Conservation (phyloP, 228 moss, liverwort and hornwort species). For the Sphagnum magellanicum region DNA sequence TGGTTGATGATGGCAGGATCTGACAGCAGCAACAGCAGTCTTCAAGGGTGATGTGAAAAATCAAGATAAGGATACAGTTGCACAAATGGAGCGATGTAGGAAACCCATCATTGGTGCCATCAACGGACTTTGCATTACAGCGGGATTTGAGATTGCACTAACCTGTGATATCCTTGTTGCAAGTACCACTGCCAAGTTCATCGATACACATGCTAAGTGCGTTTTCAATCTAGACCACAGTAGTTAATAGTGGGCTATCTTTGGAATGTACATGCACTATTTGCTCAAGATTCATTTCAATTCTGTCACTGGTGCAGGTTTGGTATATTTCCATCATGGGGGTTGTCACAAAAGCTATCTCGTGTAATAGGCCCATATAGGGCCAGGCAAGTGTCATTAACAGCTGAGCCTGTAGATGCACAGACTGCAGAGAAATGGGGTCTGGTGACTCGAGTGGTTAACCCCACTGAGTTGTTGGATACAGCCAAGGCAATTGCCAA, state of each 20-base stretch:
- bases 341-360: conserved; percentile 74
- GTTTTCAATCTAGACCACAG: conserved; percentile 4
- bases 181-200: conserved; percentile 73
- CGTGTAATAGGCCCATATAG: conserved; percentile 68
- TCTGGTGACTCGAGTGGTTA: conserved; percentile 74
- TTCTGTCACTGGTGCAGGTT: conserved; percentile 28
- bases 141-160: conserved; percentile 80
- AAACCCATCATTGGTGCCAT: conserved; percentile 96
- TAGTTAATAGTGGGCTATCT: neutral
- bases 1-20: conserved; percentile 21
- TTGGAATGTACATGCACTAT: neutral
- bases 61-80: conserved; percentile 48
- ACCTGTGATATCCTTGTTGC: conserved; percentile 91
- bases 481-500: conserved; percentile 39
- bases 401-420: conserved; percentile 50
- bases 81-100: conserved; percentile 69
- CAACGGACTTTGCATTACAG: conserved; percentile 85
- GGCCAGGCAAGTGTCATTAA: conserved; percentile 70
- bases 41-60: conserved; percentile 61
- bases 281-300: no score
- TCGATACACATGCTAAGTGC: conserved; percentile 95
- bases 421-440: conserved; percentile 70
- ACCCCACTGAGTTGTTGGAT: conserved; percentile 57
- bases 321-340: conserved; percentile 95
- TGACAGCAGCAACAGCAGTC: conserved; percentile 69